Base-by-base conservation (phyloP, 768 basidiomycete genomes). In the Lactarius sanguifluus region DNA sequence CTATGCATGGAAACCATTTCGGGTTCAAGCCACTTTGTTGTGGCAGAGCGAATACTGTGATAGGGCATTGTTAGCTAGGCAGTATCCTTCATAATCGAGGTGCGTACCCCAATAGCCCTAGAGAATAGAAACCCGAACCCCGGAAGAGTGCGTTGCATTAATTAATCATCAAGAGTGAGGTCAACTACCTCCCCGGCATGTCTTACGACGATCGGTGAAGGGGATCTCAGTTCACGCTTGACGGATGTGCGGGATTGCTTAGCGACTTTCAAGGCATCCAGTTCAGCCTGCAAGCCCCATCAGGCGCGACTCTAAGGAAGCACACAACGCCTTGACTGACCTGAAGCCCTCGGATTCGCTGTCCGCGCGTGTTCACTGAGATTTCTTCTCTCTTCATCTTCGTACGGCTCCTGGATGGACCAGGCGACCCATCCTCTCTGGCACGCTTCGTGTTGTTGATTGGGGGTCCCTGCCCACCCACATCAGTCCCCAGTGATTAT, bases 101-200 rank as follows among this genome's bases (percentile, higher is more conserved):
- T 15, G 38, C 38, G 15, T 40, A 13, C 38, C 36, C 36, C 38
- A 40, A 40, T 15, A 15, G 15, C 38, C 38, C 38, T 40, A 40
- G 15, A 40, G 38, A 40, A 40, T 34, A 38, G 36, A 38, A 38
- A 13, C 13, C 8, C 8, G 10, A 36, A 8, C 36, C 36, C 15
- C 13, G 38, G 38, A 40, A 40, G 15, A 40, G 10, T 15, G 38
- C 38, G 16, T 40, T 10, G 38, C 5, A 28, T 23, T 60, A 23
- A 47, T 65, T 55, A 66, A 18, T 61, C 65, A 2, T 62, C 65
- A 13, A 66, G 55, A 23, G 65, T 66, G 43, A 62, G 65, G 18
- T 66, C 65, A 20, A 66, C 3, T 2, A 63, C 40, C 57, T 50
- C 65, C 18, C 65, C 60, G 20, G 54, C 36, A 28, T 38, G 16